phyloP scores from a whole-genome alignment of 768 basidiomycete genomes.

The Russula ochroleuca region DNA sequence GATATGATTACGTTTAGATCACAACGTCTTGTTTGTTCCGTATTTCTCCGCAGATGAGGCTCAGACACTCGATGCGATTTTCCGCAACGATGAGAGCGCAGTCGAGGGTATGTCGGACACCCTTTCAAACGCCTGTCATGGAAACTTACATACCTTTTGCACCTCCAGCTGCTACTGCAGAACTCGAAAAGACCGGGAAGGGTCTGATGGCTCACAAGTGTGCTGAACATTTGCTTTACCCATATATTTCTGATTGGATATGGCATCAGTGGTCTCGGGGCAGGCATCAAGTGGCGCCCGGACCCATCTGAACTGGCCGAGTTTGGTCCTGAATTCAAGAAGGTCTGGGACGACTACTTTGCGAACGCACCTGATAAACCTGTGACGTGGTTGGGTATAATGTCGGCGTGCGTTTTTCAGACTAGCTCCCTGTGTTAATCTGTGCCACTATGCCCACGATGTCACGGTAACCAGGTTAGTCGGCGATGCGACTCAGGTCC shows the following conservation, averaged over 20 bases:
- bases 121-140: no score
- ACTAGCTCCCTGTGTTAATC: background rate
- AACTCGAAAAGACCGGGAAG: constrained; percentile 40
- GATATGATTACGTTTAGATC: constrained; percentile 15
- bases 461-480: background rate
- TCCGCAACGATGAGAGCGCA: constrained; percentile 21
- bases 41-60: constrained; percentile 24
- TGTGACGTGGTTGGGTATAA: constrained; percentile 20
- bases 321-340: constrained; percentile 30
- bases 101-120: constrained; percentile 24
- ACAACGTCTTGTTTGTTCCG: constrained; percentile 20
- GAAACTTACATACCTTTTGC: background rate
- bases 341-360: constrained; percentile 30
- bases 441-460: background rate
- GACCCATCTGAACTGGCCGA: constrained; percentile 27
- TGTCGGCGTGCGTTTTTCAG: constrained; percentile 23
- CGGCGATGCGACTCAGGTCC: background rate
- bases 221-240: constrained; percentile 31
- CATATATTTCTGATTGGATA: background rate
- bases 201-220: constrained; percentile 56
- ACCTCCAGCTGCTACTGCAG: constrained; percentile 33
- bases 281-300: constrained; percentile 31
- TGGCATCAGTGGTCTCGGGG: constrained; percentile 14
- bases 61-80: constrained; percentile 28
- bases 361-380: constrained; percentile 31